Conservation (phyloP, 352 stramenopile genomes). For the Blastocystis sp. region DNA sequence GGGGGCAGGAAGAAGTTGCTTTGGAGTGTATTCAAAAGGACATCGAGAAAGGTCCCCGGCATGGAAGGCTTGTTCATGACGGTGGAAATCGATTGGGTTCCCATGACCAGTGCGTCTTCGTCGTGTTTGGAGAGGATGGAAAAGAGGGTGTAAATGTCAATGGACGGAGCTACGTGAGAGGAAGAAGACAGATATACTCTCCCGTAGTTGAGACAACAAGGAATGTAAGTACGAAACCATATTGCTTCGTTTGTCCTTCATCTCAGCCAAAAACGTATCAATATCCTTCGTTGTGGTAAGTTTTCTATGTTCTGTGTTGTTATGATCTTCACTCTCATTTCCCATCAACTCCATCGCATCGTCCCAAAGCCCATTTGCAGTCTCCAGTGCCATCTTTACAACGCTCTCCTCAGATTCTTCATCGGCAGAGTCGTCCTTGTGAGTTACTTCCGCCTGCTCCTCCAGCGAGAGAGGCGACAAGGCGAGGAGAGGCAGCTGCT, state of each 20-base stretch:
- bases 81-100: background rate
- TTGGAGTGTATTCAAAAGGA: background rate
- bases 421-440: background rate
- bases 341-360: constrained; percentile 1
- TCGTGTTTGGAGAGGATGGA: background rate
- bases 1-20: constrained; percentile 8
- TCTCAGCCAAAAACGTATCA: background rate
- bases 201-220: background rate
- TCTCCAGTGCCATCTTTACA: background rate
- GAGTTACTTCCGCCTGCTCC: background rate
- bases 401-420: background rate
- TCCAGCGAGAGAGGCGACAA: background rate
- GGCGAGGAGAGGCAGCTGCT: background rate
- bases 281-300: no score
- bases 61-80: background rate
- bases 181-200: background rate
- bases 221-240: background rate
- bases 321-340: no score
- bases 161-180: background rate
- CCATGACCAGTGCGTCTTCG: background rate
- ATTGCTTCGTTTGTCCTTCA: background rate
- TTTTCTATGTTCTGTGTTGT: background rate
- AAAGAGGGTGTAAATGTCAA: background rate
- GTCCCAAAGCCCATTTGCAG: background rate
- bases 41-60: background rate